Evolutionary conservation across 495 filamentous ascomycete species (phyloP).

Genomic region (Xylaria flabelliformis): DNA sequence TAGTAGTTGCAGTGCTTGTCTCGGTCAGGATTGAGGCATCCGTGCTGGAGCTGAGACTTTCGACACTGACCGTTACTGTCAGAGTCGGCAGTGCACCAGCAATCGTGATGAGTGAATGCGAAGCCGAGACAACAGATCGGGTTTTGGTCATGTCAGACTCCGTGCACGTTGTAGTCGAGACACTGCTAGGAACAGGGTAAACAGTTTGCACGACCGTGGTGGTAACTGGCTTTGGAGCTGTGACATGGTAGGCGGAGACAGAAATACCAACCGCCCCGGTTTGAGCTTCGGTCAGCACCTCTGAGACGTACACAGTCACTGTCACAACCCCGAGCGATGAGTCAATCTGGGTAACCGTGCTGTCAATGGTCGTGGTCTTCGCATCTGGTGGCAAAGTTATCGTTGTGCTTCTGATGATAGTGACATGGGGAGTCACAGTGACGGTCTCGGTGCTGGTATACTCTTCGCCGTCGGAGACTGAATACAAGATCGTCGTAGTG

Average conservation of each 20-base stretch:
- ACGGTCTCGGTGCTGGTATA: slow-evolving; percentile 27
- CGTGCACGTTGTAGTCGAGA: slow-evolving; percentile 6
- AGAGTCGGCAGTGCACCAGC: not conserved
- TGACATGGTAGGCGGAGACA: not conserved
- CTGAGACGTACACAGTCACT: slow-evolving; percentile 26
- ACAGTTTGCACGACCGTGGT: slow-evolving; percentile 34
- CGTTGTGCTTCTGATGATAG: slow-evolving; percentile 18
- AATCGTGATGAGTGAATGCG: slow-evolving; percentile 14
- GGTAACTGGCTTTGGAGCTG: slow-evolving; percentile 27
- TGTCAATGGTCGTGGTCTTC: not conserved
- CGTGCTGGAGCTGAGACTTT: slow-evolving; percentile 2
- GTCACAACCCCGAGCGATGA: slow-evolving; percentile 18
- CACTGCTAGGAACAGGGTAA: slow-evolving; percentile 5
- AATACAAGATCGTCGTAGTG: slow-evolving; percentile 18
- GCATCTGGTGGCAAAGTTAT: slow-evolving; percentile 3
- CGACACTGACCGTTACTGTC: slow-evolving; percentile 8
- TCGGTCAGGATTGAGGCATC: slow-evolving; percentile 13
- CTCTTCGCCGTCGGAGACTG: slow-evolving; percentile 9
- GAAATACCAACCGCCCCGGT: slow-evolving; percentile 27
- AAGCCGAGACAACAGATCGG: slow-evolving; percentile 9
- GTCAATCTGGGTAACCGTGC: slow-evolving; percentile 3
- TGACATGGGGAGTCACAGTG: slow-evolving; percentile 25
- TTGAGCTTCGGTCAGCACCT: slow-evolving; percentile 22
- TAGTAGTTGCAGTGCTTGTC: slow-evolving; percentile 24
- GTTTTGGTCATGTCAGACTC: slow-evolving; percentile 16